phyloP scores from a whole-genome alignment of 345 rosid genomes.

The Aegle marmelos region DNA sequence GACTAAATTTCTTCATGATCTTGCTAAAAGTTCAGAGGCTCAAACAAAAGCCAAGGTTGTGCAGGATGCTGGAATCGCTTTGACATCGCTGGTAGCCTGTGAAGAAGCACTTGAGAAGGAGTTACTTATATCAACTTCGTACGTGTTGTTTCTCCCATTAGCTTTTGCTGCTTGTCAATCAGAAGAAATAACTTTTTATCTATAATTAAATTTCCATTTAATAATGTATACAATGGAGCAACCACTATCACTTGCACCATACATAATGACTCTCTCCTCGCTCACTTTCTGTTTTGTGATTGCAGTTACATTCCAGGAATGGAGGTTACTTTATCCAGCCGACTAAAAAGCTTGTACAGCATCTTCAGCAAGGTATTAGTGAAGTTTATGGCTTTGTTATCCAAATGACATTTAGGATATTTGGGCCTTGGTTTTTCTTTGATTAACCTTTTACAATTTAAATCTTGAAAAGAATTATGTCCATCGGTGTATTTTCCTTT shows the following conservation, averaged over 20 bases:
- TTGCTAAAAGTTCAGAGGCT: slow-evolving; percentile 37
- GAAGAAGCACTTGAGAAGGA: slow-evolving; percentile 70
- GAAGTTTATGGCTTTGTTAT: not conserved
- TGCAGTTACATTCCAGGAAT: slow-evolving; percentile 77
- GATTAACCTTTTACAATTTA: not conserved
- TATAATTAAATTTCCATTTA: not conserved
- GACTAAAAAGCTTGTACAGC: slow-evolving; percentile 65
- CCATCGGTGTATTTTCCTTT: not conserved
- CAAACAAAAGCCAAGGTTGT: slow-evolving; percentile 50
- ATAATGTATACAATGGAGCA: not conserved
- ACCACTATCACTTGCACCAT: not conserved
- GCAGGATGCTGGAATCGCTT: slow-evolving; percentile 61
- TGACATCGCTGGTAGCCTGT: slow-evolving; percentile 60
- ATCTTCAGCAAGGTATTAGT: slow-evolving; percentile 62
- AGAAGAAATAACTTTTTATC: not conserved
- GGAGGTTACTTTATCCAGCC: slow-evolving; percentile 70
- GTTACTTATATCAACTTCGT: slow-evolving; percentile 66
- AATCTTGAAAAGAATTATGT: not conserved
- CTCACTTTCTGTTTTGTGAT: not conserved
- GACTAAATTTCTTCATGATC: slow-evolving; percentile 39
- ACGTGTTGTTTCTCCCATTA: slow-evolving; percentile 25
- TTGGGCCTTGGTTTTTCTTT: not conserved
- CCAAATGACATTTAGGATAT: not conserved
- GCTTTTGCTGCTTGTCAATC: slow-evolving; percentile 8
- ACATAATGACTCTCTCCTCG: slow-evolving; percentile 10